These are phyloP conservation scores for Mycosphaerella arachidis DNA, from an alignment of 2,329 filamentous ascomycete genomes.

Conservation along the genomic window DNA sequence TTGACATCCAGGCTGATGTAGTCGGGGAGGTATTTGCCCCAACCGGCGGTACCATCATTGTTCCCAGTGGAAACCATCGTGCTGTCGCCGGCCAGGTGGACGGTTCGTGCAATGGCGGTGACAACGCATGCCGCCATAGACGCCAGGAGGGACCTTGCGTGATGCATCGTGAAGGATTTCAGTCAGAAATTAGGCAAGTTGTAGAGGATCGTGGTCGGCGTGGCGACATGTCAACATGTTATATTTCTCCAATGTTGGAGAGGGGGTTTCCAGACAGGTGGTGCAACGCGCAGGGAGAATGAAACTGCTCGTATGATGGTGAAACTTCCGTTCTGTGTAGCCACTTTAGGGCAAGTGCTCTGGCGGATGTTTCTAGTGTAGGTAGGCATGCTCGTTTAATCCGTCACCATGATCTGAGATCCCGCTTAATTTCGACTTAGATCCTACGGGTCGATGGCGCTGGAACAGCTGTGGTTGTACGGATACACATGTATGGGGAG, in stretches of 20 bases:
- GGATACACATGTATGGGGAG: constrained; percentile 39
- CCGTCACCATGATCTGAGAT: not conserved
- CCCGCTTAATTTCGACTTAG: not conserved
- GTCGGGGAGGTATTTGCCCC: constrained; percentile 58
- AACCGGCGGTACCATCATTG: constrained; percentile 48
- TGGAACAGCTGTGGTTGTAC: constrained; percentile 45
- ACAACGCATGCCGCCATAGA: not conserved
- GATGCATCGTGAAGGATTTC: not conserved
- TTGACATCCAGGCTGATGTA: constrained; percentile 50
- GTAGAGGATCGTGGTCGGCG: not conserved
- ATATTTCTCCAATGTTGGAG: not conserved
- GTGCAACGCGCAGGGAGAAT: not conserved
- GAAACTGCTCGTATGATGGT: not conserved
- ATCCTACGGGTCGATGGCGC: constrained; percentile 42
- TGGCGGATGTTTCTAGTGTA: constrained; percentile 36
- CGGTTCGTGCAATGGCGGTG: constrained; percentile 30
- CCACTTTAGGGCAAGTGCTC: constrained; percentile 36
- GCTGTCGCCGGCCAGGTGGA: constrained; percentile 58
- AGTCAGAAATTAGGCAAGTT: not conserved
- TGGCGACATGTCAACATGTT: not conserved
- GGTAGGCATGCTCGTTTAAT: not conserved
- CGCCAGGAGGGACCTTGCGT: not conserved
- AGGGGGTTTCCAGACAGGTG: not conserved
- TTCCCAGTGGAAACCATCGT: constrained; percentile 54
- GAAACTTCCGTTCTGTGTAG: no score